A percentile compares a stretch with the other conserved stretches of the same genome.
These are phyloP conservation scores for Fusarium torulosum DNA, from an alignment of 2,329 filamentous ascomycete species.

Conservation along the genomic window DNA sequence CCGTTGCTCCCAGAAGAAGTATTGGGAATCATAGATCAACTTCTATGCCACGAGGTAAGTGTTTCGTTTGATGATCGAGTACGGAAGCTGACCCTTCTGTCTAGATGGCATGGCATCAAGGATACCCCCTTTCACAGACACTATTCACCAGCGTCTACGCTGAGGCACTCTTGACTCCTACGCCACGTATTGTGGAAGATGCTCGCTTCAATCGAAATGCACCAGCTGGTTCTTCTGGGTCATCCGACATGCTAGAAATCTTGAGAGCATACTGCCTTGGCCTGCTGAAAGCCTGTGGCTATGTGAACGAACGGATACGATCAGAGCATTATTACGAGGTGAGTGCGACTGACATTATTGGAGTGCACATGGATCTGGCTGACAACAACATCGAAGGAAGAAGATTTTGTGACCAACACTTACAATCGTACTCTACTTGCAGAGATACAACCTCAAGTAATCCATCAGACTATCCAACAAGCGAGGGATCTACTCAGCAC, in stretches of 20 bases:
- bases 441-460: constrained; percentile 67
- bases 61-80: not conserved
- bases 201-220: constrained; percentile 69
- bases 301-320: constrained; percentile 81
- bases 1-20: constrained; percentile 81
- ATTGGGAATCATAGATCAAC: constrained; percentile 92
- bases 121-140: constrained; percentile 95
- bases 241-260: constrained; percentile 68
- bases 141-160: constrained; percentile 93
- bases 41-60: constrained; percentile 86
- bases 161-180: constrained; percentile 81
- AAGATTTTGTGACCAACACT: constrained; percentile 94
- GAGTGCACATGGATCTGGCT: not conserved
- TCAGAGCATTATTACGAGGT: constrained; percentile 94
- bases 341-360: constrained; percentile 14
- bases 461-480: constrained; percentile 66
- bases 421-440: constrained; percentile 84
- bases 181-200: constrained; percentile 72
- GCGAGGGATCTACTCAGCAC: constrained; percentile 66
- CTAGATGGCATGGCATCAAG: constrained; percentile 95
- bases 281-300: constrained; percentile 84
- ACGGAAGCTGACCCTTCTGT: constrained; percentile 17
- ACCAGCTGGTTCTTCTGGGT: constrained; percentile 45
- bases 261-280: constrained; percentile 89
- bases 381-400: constrained; percentile 70